phyloP scores from a whole-genome alignment of 768 basidiomycete species.

The Kwoniella mangroviensis region DNA sequence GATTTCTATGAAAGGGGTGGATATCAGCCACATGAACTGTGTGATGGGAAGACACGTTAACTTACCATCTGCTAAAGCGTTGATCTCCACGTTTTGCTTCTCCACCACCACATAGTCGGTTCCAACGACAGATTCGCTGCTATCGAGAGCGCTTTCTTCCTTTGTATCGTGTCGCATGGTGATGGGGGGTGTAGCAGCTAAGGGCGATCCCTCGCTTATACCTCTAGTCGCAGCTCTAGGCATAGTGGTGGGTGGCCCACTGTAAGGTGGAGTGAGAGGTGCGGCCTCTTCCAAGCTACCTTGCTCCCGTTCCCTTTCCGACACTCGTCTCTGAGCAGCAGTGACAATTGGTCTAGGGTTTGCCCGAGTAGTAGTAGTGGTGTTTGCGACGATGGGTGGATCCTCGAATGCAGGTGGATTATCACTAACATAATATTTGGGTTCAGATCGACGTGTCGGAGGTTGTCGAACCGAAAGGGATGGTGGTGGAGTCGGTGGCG shows the following conservation, averaged over 20 bases:
- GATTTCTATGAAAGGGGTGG: conserved; percentile 52
- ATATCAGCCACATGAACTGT: neutral
- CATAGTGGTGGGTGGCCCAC: conserved; percentile 15
- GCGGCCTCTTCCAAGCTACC: conserved; percentile 30
- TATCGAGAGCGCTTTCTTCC: conserved; percentile 39
- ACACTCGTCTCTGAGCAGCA: conserved; percentile 35
- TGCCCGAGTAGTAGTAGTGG: conserved; percentile 20
- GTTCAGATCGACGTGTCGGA: conserved; percentile 36
- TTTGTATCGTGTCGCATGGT: conserved; percentile 34
- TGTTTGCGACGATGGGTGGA: neutral
- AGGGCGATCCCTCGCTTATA: conserved; percentile 45
- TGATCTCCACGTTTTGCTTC: conserved; percentile 89
- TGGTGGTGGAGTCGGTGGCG: neutral
- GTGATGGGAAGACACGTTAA: conserved; percentile 6
- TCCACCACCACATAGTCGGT: conserved; percentile 91
- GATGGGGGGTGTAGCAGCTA: conserved; percentile 49
- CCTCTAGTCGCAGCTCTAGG: conserved; percentile 9
- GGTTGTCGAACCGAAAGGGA: conserved; percentile 13
- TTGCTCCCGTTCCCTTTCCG: conserved; percentile 17
- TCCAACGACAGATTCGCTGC: conserved; percentile 46
- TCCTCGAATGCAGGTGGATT: conserved; percentile 24
- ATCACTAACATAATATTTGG: conserved; percentile 48
- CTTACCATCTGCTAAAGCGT: conserved; percentile 86
- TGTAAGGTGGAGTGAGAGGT: conserved; percentile 49
- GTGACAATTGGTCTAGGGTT: conserved; percentile 38